phyloP scores from a whole-genome alignment of 495 filamentous ascomycete species.

The Penicillium ucsense region DNA sequence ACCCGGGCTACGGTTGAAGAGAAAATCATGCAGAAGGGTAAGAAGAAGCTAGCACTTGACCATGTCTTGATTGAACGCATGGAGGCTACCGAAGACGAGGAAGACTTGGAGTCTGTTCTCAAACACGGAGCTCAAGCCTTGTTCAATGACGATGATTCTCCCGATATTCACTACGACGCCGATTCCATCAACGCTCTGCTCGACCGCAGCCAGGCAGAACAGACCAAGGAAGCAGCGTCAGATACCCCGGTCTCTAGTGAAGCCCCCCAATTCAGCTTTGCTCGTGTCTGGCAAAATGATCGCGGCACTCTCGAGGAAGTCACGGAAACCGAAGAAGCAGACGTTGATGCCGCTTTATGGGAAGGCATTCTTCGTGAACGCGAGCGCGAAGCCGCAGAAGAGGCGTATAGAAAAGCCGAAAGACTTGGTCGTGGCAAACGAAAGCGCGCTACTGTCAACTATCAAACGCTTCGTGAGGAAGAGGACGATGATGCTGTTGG shows the following conservation, averaged over 20 bases:
- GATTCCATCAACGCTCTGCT: constrained; percentile 78
- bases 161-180: constrained; percentile 66
- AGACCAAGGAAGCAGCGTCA: constrained; percentile 47
- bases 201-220: constrained; percentile 73
- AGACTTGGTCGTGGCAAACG: constrained; percentile 78
- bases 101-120: constrained; percentile 81
- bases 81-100: constrained; percentile 64
- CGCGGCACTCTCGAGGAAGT: constrained; percentile 52
- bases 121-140: constrained; percentile 79
- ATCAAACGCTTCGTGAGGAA: constrained; percentile 10
- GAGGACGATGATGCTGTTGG: constrained; percentile 9
- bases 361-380: constrained; percentile 77
- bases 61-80: constrained; percentile 89
- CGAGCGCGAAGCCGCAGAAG: constrained; percentile 61
- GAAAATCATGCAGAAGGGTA: constrained; percentile 91
- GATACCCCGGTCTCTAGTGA: constrained; percentile 48
- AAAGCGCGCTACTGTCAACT: constrained; percentile 38
- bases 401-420: constrained; percentile 53
- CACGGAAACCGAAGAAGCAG: constrained; percentile 32
- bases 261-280: constrained; percentile 66
- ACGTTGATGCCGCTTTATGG: constrained; percentile 62
- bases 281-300: constrained; percentile 87
- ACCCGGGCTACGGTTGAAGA: constrained; percentile 85
- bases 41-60: constrained; percentile 89
- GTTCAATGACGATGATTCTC: constrained; percentile 61